Base-by-base conservation (phyloP, 1,139 yeast species). In the Zygosaccharomyces sapae region DNA sequence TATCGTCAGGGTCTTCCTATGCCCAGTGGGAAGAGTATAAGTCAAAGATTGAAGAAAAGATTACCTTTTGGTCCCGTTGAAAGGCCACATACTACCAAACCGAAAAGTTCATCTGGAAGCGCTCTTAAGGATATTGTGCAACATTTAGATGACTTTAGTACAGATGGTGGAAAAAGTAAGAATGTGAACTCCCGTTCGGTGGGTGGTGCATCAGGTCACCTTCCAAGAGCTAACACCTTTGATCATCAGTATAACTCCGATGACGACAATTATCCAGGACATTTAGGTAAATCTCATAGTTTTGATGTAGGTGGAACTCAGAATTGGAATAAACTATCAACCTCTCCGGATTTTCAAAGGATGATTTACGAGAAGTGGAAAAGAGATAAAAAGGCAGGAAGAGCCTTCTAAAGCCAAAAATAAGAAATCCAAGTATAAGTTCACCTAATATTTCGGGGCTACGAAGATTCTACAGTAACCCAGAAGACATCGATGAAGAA, bases 311-410 rank as follows among this genome's bases (percentile, higher is more conserved):
- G 47, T 2, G 54, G 62, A n/a, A 59, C 64, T 27, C 52, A 46
- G 25, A 55, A 51, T 37, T 30, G 60, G 25, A 46, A 63, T 43
- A 46, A 54, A 47, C 49, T 75, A 13, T 56, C 67, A 2, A 68
- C 66, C 37, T 68, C 79, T 0, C 76, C 79, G 4, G 72, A 77
- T 1, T 72, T 76, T 52, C 79, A 74, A 44, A 70, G 63, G 46
- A 54, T 69, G 55, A 59, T 70, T 19, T 70, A 67, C 43, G 52
- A 55, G 43, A 63, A 59, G 49, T 62, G 70, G 59, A 59, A 57
- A 42, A 48, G 43, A 6, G 52, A 50, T 36, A 51, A 57, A 22
- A 45, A 57, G 43, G 46, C 40, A 38, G 43, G 49, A 43, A 33
- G 38, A 10, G 41, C 36, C 3, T 22, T 38, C 6, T 20, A 16